Conservation (phyloP, 305 asterid species). For the Fraxinus angustifolia region DNA sequence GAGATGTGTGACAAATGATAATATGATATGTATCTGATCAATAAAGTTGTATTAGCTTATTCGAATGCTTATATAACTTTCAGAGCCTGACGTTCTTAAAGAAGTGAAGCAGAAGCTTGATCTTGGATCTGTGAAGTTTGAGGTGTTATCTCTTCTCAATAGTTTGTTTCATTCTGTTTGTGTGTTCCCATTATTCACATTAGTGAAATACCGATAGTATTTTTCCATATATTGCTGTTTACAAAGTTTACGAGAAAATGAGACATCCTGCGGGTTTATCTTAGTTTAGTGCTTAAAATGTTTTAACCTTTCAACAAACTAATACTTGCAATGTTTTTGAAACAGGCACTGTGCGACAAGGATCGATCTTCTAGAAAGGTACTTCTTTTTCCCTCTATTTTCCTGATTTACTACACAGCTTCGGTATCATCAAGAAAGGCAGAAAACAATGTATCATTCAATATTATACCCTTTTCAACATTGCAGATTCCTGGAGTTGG, state of each 20-base stretch:
- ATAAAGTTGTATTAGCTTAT: not conserved
- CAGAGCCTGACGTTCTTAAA: constrained; percentile 95
- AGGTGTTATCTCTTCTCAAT: constrained; percentile 44
- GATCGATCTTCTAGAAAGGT: constrained; percentile 86
- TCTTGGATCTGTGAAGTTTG: constrained; percentile 87
- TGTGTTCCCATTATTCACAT: not conserved
- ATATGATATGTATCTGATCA: not conserved
- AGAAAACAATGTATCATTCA: constrained; percentile 6
- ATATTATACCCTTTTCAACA: not conserved
- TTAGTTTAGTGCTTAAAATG: constrained; percentile 5
- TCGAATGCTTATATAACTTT: constrained; percentile 14
- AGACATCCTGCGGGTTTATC: not conserved
- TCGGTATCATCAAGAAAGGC: constrained; percentile 11
- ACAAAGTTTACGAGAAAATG: not conserved
- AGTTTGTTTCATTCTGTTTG: constrained; percentile 3
- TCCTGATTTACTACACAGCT: not conserved
- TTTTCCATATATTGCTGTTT: not conserved
- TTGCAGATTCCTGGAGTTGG: constrained; percentile 78
- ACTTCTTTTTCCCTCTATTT: constrained; percentile 11
- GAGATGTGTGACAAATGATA: not conserved
- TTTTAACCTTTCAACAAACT: constrained; percentile 12
- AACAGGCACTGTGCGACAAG: constrained; percentile 86
- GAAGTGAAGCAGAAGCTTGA: constrained; percentile 97
- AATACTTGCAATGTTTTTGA: constrained; percentile 16
- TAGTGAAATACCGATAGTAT: not conserved